Conservation (phyloP, 1,284 basidiomycete genomes). For the Leccinum fallax region DNA sequence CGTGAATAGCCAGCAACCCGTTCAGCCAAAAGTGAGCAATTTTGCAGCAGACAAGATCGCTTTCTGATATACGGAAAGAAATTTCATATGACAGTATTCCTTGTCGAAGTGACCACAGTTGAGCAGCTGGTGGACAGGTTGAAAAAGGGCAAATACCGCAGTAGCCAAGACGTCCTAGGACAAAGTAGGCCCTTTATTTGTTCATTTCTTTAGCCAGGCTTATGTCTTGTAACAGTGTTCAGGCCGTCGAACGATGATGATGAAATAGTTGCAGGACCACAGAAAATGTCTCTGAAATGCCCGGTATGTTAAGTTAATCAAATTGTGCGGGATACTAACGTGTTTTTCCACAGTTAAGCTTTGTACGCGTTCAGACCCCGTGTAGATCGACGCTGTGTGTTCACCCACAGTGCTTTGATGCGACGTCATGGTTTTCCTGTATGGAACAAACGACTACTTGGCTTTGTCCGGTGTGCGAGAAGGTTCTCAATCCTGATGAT, state of each 20-base stretch:
- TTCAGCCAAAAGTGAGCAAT: constrained; percentile 61
- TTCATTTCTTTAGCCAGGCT: neutral
- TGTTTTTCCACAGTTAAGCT: constrained; percentile 69
- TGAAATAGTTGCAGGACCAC: constrained; percentile 85
- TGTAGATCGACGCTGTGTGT: constrained; percentile 85
- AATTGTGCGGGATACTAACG: constrained; percentile 2
- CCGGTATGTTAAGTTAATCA: constrained; percentile 61
- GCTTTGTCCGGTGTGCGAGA: constrained; percentile 95
- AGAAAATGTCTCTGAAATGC: constrained; percentile 89
- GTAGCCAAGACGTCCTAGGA: constrained; percentile 65
- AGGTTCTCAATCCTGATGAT: constrained; percentile 75
- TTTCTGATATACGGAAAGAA: constrained; percentile 68
- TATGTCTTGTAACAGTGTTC: constrained; percentile 52
- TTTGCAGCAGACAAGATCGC: neutral
- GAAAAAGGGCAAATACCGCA: constrained; percentile 64
- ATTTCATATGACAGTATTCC: constrained; percentile 83
- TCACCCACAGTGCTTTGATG: constrained; percentile 97
- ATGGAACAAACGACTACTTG: constrained; percentile 98
- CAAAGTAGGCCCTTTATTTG: constrained; percentile 52
- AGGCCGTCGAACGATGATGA: constrained; percentile 70
- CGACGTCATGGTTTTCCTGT: constrained; percentile 89
- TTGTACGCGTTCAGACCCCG: constrained; percentile 83
- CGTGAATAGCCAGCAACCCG: constrained; percentile 83
- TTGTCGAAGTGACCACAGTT: constrained; percentile 75
- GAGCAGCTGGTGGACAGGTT: constrained; percentile 68